Evolutionary conservation across 352 stramenopile genomes (phyloP).

Genomic region (Phytophthora pinifolia): DNA sequence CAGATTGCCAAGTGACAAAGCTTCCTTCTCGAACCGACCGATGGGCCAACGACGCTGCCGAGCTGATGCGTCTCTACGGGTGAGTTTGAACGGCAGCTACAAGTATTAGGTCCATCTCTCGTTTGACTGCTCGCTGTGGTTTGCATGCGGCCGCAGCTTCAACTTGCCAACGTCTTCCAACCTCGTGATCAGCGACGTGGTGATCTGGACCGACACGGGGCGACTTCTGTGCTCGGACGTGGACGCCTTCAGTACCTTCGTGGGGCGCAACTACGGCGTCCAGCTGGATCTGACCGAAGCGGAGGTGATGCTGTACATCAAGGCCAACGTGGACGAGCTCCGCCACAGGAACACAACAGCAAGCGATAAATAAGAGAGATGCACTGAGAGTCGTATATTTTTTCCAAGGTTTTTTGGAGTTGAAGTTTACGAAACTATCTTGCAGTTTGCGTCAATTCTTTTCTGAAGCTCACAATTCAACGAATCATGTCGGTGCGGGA

Average conservation of each 20-base stretch:
- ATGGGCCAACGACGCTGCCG: slow-evolving; percentile 46
- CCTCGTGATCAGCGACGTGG: slow-evolving; percentile 60
- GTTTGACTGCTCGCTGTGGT: no score
- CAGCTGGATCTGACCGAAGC: slow-evolving; percentile 65
- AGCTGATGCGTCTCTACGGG: slow-evolving; percentile 54
- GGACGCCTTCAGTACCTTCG: slow-evolving; percentile 67
- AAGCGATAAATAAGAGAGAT: no score
- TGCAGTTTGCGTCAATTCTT: slow-evolving; percentile 11
- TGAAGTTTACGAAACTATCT: neutral
- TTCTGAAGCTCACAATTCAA: slow-evolving; percentile 18
- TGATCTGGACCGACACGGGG: slow-evolving; percentile 66
- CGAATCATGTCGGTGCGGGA: slow-evolving; percentile 43
- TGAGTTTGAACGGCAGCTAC: slow-evolving; percentile 11
- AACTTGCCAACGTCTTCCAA: slow-evolving; percentile 42
- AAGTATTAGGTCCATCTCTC: no score
- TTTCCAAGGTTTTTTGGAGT: no score
- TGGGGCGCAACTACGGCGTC: slow-evolving; percentile 57
- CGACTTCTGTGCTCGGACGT: slow-evolving; percentile 63
- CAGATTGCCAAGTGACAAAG: slow-evolving; percentile 61
- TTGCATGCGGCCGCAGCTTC: slow-evolving; percentile 12
- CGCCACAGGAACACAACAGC: slow-evolving; percentile 27
- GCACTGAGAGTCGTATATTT: no score
- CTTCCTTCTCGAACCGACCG: slow-evolving; percentile 40
- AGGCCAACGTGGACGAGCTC: slow-evolving; percentile 70
- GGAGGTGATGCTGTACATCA: slow-evolving; percentile 65